These are phyloP conservation scores for Elongisporangium senticosum DNA, from an alignment of 352 stramenopile species.

Conservation along the genomic window DNA sequence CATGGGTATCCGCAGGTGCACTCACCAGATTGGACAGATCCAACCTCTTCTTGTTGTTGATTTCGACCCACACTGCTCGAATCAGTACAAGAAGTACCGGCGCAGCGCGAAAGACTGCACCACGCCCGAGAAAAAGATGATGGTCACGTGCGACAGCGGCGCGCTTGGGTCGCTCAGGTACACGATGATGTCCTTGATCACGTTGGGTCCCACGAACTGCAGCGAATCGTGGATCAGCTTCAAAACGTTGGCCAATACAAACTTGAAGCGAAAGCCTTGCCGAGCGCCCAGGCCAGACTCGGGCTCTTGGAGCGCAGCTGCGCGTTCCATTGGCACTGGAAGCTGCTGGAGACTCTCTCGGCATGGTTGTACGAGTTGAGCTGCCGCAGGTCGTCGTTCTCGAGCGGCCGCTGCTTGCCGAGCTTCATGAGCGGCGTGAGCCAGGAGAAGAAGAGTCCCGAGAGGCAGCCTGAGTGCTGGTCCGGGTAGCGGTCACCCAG, in stretches of 20 bases:
- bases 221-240: conserved; percentile 55
- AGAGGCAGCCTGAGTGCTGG: conserved; percentile 45
- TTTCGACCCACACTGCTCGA: no score
- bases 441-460: conserved; percentile 70
- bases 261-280: conserved; percentile 36
- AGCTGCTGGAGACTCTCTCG: conserved; percentile 25
- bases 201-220: conserved; percentile 50
- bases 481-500: conserved; percentile 49
- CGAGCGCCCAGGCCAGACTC: conserved; percentile 41
- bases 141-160: conserved; percentile 24
- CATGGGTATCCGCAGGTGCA: conserved; percentile 2
- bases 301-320: conserved; percentile 20
- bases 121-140: conserved; percentile 48
- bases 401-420: conserved; percentile 53
- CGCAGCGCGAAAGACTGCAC: conserved; percentile 51
- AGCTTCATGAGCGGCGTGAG: conserved; percentile 71
- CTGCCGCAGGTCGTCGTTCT: conserved; percentile 67
- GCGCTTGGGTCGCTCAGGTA: conserved; percentile 46
- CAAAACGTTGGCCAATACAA: conserved; percentile 38
- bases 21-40: background rate
- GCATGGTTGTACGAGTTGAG: conserved; percentile 51
- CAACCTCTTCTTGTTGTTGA: conserved; percentile 73
- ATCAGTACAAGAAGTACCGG: conserved; percentile 69
- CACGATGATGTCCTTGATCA: conserved; percentile 67
- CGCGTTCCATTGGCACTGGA: conserved; percentile 33